phyloP scores from a whole-genome alignment of 2,329 filamentous ascomycete genomes.

The Zarea fungicola region DNA sequence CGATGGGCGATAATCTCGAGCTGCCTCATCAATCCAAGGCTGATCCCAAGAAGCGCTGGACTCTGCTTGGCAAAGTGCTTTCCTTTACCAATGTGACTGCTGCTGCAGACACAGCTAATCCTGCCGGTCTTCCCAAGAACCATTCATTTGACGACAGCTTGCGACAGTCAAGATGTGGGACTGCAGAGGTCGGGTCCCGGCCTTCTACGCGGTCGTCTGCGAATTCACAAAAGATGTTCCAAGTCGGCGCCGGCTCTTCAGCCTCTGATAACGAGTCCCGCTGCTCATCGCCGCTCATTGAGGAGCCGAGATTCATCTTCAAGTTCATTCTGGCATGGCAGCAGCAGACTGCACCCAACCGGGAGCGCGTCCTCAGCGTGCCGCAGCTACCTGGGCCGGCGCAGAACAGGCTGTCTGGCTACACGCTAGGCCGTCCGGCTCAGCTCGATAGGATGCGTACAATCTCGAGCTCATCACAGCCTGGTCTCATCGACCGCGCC shows the following conservation, averaged over 20 bases:
- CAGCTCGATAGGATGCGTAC: constrained; percentile 25
- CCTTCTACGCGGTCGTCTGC: constrained; percentile 20
- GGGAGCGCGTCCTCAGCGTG: constrained; percentile 58
- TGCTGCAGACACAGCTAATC: constrained; percentile 11
- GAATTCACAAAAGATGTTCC: constrained; percentile 33
- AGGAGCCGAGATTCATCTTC: constrained; percentile 60
- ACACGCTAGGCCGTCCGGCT: constrained; percentile 28
- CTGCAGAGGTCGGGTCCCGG: constrained; percentile 38
- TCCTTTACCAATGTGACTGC: constrained; percentile 26
- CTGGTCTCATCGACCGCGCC: constrained; percentile 6
- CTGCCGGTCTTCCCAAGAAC: constrained; percentile 16
- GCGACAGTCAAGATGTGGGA: constrained; percentile 45
- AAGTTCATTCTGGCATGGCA: constrained; percentile 69
- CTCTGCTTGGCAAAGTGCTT: constrained; percentile 59
- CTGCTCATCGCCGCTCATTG: constrained; percentile 50
- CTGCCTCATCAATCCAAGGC: constrained; percentile 21
- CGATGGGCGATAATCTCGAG: constrained; percentile 19
- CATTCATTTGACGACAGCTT: constrained; percentile 40
- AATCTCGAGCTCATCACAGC: constrained; percentile 35
- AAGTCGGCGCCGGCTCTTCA: constrained; percentile 27
- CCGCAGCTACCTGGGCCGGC: constrained; percentile 67
- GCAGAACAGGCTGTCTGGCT: constrained; percentile 53
- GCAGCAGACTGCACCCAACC: constrained; percentile 47
- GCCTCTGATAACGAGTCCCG: constrained; percentile 48
- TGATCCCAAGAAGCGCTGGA: constrained; percentile 56